phyloP scores from a whole-genome alignment of 306 rosid species.

The Luffa acutangula region DNA sequence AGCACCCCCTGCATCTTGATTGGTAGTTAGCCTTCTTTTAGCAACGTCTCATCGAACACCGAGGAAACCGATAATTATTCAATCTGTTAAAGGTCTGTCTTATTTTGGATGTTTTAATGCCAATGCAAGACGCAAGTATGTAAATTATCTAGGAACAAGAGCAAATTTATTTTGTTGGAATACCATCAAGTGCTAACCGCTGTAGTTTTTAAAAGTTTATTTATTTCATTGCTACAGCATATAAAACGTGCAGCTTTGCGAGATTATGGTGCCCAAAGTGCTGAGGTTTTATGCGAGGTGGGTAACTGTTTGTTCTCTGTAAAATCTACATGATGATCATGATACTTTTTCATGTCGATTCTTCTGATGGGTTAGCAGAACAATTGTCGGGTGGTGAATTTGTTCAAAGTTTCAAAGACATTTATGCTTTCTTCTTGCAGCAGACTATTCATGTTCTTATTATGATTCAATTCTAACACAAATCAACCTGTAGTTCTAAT shows the following conservation, averaged over 20 bases:
- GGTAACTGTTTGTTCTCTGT: slow-evolving; percentile 7
- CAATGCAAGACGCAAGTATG: not conserved
- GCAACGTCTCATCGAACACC: not conserved
- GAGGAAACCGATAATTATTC: not conserved
- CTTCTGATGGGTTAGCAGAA: not conserved
- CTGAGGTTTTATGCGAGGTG: slow-evolving; percentile 87
- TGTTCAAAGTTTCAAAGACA: not conserved
- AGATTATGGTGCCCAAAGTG: slow-evolving; percentile 60
- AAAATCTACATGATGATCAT: not conserved
- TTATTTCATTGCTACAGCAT: slow-evolving; percentile 48
- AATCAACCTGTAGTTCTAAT: not conserved
- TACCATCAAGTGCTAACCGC: not conserved
- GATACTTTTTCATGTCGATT: not conserved
- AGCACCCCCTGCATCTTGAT: not conserved
- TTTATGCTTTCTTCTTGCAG: not conserved
- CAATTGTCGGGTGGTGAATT: not conserved
- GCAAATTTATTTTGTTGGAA: not conserved
- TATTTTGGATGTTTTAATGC: not conserved
- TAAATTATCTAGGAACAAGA: not conserved
- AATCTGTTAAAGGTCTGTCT: not conserved
- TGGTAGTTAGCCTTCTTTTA: not conserved
- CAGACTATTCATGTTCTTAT: not conserved
- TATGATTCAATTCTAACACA: not conserved
- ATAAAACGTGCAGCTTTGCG: slow-evolving; percentile 65
- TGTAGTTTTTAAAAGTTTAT: not conserved